Percentiles rank a stretch among this genome's conserved stretches.
Evolutionary conservation across 129 eudicot genomes (phyloP).

Genomic region (Centaurea solstitialis): DNA sequence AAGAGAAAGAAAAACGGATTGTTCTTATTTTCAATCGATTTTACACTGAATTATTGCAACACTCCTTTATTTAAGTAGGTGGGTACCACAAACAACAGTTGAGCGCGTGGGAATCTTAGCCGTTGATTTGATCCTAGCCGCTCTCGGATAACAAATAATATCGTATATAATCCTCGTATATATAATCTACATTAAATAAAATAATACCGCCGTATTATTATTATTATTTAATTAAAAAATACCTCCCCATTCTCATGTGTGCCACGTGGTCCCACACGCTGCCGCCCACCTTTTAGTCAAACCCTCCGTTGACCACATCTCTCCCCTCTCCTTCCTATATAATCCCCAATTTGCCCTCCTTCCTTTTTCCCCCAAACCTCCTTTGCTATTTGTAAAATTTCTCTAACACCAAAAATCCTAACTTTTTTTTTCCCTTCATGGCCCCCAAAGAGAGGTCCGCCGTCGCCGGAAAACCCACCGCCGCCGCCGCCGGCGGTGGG

Average conservation of each 20-base stretch:
- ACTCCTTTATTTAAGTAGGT: not conserved
- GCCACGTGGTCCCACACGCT: constrained; percentile 40
- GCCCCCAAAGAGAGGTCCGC: constrained; percentile 40
- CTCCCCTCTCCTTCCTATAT: constrained; percentile 11
- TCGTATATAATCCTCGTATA: constrained; percentile 24
- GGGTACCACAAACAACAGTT: not conserved
- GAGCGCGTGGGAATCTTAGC: not conserved
- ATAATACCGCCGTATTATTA: constrained; percentile 26
- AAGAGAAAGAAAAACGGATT: no score
- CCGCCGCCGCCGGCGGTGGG: not conserved
- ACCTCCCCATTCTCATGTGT: constrained; percentile 1
- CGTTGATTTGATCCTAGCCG: constrained; percentile 15
- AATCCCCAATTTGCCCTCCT: not conserved
- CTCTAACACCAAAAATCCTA: not conserved
- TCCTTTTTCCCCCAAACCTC: constrained; percentile 5
- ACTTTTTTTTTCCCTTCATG: constrained; percentile 10
- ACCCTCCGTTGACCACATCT: constrained; percentile 28
- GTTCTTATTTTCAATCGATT: not conserved
- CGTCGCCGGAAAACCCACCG: constrained; percentile 26
- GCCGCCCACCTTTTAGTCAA: constrained; percentile 52
- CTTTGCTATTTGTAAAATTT: not conserved
- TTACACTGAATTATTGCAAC: not conserved
- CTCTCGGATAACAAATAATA: constrained; percentile 9
- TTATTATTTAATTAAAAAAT: not conserved
- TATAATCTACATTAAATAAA: not conserved